A percentile compares a stretch with the other conserved stretches of the same genome.
Evolutionary conservation across 1,139 yeast species (phyloP).

Genomic region (Suhomyces choctaworum): DNA sequence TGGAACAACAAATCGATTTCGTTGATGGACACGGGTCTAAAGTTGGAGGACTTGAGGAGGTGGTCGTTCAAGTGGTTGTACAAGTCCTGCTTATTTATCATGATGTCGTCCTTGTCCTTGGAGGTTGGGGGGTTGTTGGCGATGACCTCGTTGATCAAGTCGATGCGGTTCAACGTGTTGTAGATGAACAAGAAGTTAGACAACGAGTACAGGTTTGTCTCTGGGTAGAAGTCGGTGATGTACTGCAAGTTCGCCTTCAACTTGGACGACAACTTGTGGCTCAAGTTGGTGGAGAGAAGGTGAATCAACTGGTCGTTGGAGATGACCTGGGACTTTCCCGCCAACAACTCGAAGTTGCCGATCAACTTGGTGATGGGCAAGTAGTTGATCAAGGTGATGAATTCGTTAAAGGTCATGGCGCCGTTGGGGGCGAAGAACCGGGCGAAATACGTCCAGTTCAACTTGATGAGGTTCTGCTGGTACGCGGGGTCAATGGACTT

Average conservation of each 20-base stretch:
- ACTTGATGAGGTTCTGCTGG: slow-evolving; percentile 44
- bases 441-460: slow-evolving; percentile 48
- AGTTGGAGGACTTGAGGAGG: slow-evolving; percentile 53
- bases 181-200: slow-evolving; percentile 46
- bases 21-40: slow-evolving; percentile 46
- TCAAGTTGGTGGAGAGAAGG: slow-evolving; percentile 40
- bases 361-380: slow-evolving; percentile 50
- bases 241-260: slow-evolving; percentile 38
- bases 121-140: slow-evolving; percentile 54
- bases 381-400: slow-evolving; percentile 43
- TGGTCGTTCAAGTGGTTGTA: slow-evolving; percentile 52
- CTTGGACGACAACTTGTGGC: slow-evolving; percentile 43
- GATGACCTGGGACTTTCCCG: slow-evolving; percentile 38
- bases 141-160: slow-evolving; percentile 58
- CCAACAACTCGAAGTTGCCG: slow-evolving; percentile 44
- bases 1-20: slow-evolving; percentile 49
- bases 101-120: slow-evolving; percentile 45
- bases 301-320: slow-evolving; percentile 34
- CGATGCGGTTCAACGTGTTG: slow-evolving; percentile 46
- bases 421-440: slow-evolving; percentile 46
- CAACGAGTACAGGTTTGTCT: slow-evolving; percentile 36
- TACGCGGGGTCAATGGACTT: slow-evolving; percentile 44
- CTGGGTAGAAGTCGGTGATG: slow-evolving; percentile 41
- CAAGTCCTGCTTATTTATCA: slow-evolving; percentile 45
- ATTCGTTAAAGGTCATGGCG: slow-evolving; percentile 39